Base-by-base conservation (phyloP, 2,329 filamentous ascomycete genomes). In the Seiridium cupressi region DNA sequence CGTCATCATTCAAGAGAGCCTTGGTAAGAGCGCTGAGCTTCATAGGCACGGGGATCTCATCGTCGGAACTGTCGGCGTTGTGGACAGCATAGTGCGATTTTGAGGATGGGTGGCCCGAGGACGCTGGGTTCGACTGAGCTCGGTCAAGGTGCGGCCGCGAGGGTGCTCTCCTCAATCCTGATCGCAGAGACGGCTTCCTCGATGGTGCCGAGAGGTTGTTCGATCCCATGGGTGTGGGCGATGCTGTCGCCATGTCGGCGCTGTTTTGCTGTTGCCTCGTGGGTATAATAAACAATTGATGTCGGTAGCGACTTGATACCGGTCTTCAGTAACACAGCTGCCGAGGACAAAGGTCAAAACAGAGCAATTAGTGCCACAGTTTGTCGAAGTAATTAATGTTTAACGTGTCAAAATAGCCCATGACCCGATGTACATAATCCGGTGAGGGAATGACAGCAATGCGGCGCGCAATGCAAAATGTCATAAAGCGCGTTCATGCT, bases 1-100 rank as follows among this genome's bases (percentile, higher is more conserved):
- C 79, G 48, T 84, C 84, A 61, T 89, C 86, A 60, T 86, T 85
- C 32, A 97, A 82, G 13, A 97, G 81, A 26, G 92, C 93, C 72
- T 95, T 94, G 54, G 94, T 96, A 66, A 95, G 85, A 68, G 93
- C 93, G 73, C 93, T 97, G 72, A 97, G 90, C 78, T 95, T 96
- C 86, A 95, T 92, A 68, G 93, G 93, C 66, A 92, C 89, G 13
- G 91, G 90, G 35, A 96, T 91, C 76, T 97, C 94, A 70, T 97
- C 94, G 76, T 97, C 94, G 32, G 93, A 97, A 79, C 92, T 97
- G 72, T 97, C 93, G 68, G 58, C 58, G 47, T 91, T 89, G 66
- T 88, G 73, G n/a, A 73, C 76, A 64, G 77, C 81, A 53, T 80
- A 79, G 61, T 80, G 79, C 58, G 80, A 74, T 55, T 79, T 76